Evolutionary conservation across 2,329 filamentous ascomycete genomes (phyloP).

Genomic region (Colletotrichum lindemuthianum): DNA sequence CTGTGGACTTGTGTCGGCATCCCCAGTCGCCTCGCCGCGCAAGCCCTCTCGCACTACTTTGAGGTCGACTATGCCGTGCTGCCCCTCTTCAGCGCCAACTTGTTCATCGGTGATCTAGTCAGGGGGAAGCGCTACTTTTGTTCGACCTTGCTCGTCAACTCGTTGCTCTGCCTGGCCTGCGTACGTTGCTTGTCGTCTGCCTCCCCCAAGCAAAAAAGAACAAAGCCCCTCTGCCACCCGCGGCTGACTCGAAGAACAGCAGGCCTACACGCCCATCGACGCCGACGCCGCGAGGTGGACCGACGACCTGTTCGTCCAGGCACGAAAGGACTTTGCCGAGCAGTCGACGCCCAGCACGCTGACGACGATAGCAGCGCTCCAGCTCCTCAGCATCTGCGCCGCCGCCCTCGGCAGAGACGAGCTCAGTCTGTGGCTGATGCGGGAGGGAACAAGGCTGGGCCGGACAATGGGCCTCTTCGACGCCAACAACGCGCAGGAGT

Average conservation of each 20-base stretch:
- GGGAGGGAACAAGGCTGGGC: neutral
- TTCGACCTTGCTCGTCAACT: conserved; percentile 15
- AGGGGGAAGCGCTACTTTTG: neutral
- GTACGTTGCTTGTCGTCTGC: conserved; percentile 1
- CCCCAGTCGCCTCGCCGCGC: conserved; percentile 11
- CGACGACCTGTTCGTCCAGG: conserved; percentile 8
- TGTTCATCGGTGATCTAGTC: conserved; percentile 12
- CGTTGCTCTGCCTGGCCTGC: conserved; percentile 14
- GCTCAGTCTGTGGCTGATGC: neutral
- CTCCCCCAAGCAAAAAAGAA: neutral
- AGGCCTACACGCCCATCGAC: conserved; percentile 14
- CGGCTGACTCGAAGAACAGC: neutral
- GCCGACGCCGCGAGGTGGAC: neutral
- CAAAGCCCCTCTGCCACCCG: no score
- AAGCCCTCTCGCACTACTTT: conserved; percentile 17
- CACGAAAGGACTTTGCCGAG: conserved; percentile 3
- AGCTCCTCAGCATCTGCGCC: conserved; percentile 14
- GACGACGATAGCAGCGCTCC: conserved; percentile 5
- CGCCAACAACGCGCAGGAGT: neutral
- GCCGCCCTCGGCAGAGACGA: conserved; percentile 11
- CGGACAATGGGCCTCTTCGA: conserved; percentile 24
- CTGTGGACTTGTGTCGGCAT: conserved; percentile 19
- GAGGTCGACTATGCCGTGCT: conserved; percentile 17
- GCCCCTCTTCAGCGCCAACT: conserved; percentile 20
- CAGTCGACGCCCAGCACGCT: conserved; percentile 2